Conservation (phyloP, 139 green algal genomes). For the Deuterostichococcus epilithicus region DNA sequence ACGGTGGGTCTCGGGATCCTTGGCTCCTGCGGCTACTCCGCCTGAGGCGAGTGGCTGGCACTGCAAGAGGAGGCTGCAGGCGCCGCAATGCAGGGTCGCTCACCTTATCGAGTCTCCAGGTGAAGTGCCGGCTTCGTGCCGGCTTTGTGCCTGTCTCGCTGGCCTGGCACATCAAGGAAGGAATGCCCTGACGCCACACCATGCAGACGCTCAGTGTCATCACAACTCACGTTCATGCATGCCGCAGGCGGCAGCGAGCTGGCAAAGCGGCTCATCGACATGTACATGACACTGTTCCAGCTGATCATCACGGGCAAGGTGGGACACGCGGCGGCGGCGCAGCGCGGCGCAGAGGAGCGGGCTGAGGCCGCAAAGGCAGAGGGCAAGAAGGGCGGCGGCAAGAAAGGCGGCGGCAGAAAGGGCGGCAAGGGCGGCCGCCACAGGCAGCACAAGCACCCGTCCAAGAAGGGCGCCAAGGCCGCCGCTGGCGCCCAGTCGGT, state of each 20-base stretch:
- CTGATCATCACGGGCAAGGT: slow-evolving; percentile 71
- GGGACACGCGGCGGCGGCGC: slow-evolving; percentile 46
- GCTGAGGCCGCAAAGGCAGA: not conserved
- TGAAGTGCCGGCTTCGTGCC: too few relatives aligned
- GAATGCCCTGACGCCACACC: too few relatives aligned
- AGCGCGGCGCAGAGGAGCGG: slow-evolving; percentile 10
- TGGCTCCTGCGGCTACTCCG: not conserved
- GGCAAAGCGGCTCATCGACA: slow-evolving; percentile 71
- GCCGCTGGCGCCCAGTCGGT: not conserved
- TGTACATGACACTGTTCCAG: slow-evolving; percentile 91
- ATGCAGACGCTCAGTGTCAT: too few relatives aligned
- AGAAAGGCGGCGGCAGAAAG: slow-evolving; percentile 5
- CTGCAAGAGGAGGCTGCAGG: not conserved
- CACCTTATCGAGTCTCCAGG: too few relatives aligned
- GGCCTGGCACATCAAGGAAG: too few relatives aligned
- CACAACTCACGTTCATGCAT: too few relatives aligned
- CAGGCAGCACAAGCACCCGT: slow-evolving; percentile 20
- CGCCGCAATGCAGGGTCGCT: not conserved
- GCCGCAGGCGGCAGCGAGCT: slow-evolving; percentile 51
- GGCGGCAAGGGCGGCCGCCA: slow-evolving; percentile 18
- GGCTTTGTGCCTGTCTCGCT: too few relatives aligned
- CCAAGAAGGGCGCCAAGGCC: not conserved
- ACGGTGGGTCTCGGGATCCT: not conserved
- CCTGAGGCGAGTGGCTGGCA: not conserved
- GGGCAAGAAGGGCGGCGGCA: slow-evolving; percentile 1